These are phyloP conservation scores for Camelina laxa DNA, from an alignment of 345 rosid genomes.

Conservation along the genomic window DNA sequence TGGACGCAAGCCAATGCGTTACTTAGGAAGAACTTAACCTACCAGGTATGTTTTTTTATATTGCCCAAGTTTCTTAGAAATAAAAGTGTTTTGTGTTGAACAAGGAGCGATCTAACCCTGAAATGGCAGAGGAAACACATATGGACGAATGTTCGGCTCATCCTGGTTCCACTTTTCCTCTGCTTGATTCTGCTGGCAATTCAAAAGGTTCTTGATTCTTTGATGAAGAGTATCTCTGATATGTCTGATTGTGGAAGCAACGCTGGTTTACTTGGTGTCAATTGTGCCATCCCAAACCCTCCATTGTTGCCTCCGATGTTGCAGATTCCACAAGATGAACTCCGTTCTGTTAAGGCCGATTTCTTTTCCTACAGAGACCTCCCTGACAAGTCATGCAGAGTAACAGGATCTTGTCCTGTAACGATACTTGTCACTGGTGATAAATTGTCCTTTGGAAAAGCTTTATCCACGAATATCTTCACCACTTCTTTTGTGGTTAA, in stretches of 20 bases:
- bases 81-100: background rate
- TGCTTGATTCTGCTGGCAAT: slow-evolving; percentile 58
- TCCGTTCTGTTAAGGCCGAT: slow-evolving; percentile 65
- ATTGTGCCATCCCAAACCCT: slow-evolving; percentile 62
- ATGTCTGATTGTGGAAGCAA: slow-evolving; percentile 17
- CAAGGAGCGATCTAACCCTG: background rate
- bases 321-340: slow-evolving; percentile 62
- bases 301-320: slow-evolving; percentile 74
- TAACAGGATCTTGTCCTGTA: slow-evolving; percentile 65
- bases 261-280: slow-evolving; percentile 37
- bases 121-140: slow-evolving; percentile 67
- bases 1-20: slow-evolving; percentile 79
- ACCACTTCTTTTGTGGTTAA: slow-evolving; percentile 45
- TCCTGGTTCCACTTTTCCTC: slow-evolving; percentile 70
- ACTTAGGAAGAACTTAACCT: slow-evolving; percentile 81
- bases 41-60: slow-evolving; percentile 54
- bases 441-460: slow-evolving; percentile 69
- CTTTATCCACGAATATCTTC: slow-evolving; percentile 57
- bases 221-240: slow-evolving; percentile 19
- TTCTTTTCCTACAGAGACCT: slow-evolving; percentile 53
- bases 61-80: background rate
- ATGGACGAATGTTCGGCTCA: slow-evolving; percentile 66
- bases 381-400: slow-evolving; percentile 71
- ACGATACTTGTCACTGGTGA: slow-evolving; percentile 68
- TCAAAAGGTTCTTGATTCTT: slow-evolving; percentile 51